Percentiles rank a stretch among this genome's conserved stretches.
Evolutionary conservation across 805 yeast species (phyloP).

Genomic region (Kuraishia piskuri): DNA sequence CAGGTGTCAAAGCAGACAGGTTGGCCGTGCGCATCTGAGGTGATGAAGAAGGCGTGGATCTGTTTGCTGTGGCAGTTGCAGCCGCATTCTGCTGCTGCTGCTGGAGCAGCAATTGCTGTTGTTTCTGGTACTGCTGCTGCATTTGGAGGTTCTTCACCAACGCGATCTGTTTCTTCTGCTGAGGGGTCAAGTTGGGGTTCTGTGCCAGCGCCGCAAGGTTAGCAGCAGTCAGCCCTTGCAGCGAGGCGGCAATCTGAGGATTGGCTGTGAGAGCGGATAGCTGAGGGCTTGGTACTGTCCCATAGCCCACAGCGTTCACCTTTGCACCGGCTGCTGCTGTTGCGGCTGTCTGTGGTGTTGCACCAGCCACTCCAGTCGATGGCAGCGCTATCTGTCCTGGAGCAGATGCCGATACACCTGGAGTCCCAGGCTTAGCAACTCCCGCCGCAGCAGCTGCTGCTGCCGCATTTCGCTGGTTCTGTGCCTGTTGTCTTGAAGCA

Average conservation of each 20-base stretch:
- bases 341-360: background rate
- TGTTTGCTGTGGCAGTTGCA: background rate
- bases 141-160: constrained; percentile 27
- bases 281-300: background rate
- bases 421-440: constrained; percentile 16
- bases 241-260: background rate
- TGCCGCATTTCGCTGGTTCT: constrained; percentile 24
- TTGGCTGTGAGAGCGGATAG: background rate
- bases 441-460: constrained; percentile 18
- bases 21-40: background rate
- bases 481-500: constrained; percentile 46
- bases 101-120: constrained; percentile 8
- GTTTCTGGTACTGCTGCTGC: constrained; percentile 13
- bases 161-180: constrained; percentile 36
- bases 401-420: constrained; percentile 6
- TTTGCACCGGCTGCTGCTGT: background rate
- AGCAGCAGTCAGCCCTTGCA: constrained; percentile 12
- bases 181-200: constrained; percentile 32
- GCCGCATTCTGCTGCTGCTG: constrained; percentile 12
- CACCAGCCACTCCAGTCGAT: background rate
- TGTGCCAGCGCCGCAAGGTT: constrained; percentile 19
- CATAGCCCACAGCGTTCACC: background rate
- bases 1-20: constrained; percentile 5
- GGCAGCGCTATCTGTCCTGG: background rate
- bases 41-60: background rate